A percentile compares a stretch with the other conserved stretches of the same genome.
These are phyloP conservation scores for Boletus sp. DNA, from an alignment of 768 basidiomycete genomes.

Conservation along the genomic window DNA sequence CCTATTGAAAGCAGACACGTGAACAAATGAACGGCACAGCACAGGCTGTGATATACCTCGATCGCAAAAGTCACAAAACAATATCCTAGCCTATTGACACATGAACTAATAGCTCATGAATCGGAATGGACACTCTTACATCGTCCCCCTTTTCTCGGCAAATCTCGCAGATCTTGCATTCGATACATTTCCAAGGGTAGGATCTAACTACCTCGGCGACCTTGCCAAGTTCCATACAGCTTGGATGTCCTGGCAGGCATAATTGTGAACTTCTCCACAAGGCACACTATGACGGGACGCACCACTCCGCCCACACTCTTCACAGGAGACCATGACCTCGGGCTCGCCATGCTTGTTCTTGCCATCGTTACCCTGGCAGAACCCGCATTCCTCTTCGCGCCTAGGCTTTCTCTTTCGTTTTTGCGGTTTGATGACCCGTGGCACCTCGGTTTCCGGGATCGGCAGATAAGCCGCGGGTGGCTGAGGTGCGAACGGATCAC, in stretches of 20 bases:
- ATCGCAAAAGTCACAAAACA: slow-evolving; percentile 95
- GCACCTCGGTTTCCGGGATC: slow-evolving; percentile 44
- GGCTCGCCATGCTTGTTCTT: slow-evolving; percentile 54
- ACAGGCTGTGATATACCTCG: slow-evolving; percentile 51
- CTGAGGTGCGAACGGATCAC: slow-evolving; percentile 79
- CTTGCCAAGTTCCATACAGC: slow-evolving; percentile 67
- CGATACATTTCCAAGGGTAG: slow-evolving; percentile 86
- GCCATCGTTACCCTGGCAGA: slow-evolving; percentile 67
- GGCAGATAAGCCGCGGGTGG: slow-evolving; percentile 51
- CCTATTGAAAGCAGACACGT: slow-evolving; percentile 39
- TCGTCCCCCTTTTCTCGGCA: slow-evolving; percentile 86
- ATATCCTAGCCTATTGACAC: slow-evolving; percentile 58
- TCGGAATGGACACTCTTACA: slow-evolving; percentile 48
- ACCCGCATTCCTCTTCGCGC: slow-evolving; percentile 70
- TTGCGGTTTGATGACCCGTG: slow-evolving; percentile 41
- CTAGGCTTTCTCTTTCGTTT: slow-evolving; percentile 46
- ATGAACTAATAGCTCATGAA: slow-evolving; percentile 21
- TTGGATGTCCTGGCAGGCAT: slow-evolving; percentile 67
- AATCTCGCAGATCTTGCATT: slow-evolving; percentile 91
- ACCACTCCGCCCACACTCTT: slow-evolving; percentile 84
- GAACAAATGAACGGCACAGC: slow-evolving; percentile 2
- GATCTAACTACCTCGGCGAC: slow-evolving; percentile 60
- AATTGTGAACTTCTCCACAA: background rate
- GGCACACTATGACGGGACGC: slow-evolving; percentile 21
- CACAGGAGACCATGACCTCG: slow-evolving; percentile 77